phyloP scores from a whole-genome alignment of 768 basidiomycete species.

The Sarcodon sp. region DNA sequence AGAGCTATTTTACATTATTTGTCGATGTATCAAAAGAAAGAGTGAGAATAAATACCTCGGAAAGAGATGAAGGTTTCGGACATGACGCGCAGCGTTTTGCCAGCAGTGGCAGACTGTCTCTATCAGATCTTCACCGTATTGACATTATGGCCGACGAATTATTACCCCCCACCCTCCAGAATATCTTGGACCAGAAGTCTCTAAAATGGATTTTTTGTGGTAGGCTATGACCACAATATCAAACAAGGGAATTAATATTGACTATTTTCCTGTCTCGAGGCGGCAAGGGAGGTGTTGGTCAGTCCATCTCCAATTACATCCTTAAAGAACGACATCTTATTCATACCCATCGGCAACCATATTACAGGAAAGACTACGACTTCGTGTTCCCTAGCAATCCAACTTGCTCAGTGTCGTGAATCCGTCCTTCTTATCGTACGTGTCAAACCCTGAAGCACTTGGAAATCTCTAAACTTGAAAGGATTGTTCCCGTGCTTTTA shows the following conservation, averaged over 20 bases:
- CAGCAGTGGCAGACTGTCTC: conserved; percentile 3
- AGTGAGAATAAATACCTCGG: conserved; percentile 18
- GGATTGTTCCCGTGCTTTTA: conserved; percentile 16
- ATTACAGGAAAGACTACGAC: conserved; percentile 90
- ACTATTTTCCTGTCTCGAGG: conserved; percentile 30
- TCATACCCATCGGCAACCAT: neutral
- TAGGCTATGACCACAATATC: conserved; percentile 22
- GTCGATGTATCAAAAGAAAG: neutral
- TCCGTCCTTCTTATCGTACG: conserved; percentile 95
- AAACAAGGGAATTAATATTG: neutral
- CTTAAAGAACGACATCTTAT: neutral
- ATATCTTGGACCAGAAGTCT: conserved; percentile 84
- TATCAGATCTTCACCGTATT: conserved; percentile 5
- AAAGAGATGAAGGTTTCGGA: conserved; percentile 19
- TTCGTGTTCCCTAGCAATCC: conserved; percentile 95
- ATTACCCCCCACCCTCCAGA: conserved; percentile 82
- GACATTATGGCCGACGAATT: conserved; percentile 41
- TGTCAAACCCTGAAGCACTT: conserved; percentile 4
- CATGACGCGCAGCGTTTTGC: conserved; percentile 6
- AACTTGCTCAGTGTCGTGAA: conserved; percentile 79
- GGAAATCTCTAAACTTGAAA: neutral
- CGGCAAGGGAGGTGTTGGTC: conserved; percentile 97
- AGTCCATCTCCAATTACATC: conserved; percentile 15
- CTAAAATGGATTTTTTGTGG: conserved; percentile 99
- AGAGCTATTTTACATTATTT: conserved; percentile 41